phyloP scores from a whole-genome alignment of 768 basidiomycete genomes.

The Melanogaster broomeanus region DNA sequence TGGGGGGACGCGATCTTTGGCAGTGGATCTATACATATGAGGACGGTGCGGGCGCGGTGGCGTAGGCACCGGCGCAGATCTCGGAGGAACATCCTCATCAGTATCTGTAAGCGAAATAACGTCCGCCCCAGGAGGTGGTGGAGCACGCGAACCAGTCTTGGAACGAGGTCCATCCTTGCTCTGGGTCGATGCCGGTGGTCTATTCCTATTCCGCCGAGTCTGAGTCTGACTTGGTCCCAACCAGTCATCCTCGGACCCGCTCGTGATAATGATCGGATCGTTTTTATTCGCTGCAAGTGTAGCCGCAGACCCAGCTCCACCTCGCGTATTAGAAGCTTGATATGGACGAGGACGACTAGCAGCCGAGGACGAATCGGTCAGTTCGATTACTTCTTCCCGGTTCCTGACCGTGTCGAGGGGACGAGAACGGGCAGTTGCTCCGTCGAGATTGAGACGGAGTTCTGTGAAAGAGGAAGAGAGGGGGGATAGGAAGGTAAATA shows the following conservation, averaged over 20 bases:
- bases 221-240: not conserved
- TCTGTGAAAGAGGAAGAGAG: constrained; percentile 3
- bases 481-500: not conserved
- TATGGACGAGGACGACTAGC: not conserved
- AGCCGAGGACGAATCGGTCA: constrained; percentile 25
- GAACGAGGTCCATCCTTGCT: not conserved
- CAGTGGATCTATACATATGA: not conserved
- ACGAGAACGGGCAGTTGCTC: constrained; percentile 5
- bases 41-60: not conserved
- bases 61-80: not conserved
- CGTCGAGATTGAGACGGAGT: constrained; percentile 9
- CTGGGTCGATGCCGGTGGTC: not conserved
- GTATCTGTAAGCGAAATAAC: constrained; percentile 34
- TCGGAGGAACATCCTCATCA: constrained; percentile 11
- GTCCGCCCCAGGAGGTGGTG: constrained; percentile 17
- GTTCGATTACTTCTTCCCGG: constrained; percentile 15
- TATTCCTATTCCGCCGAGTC: not conserved
- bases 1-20: not conserved
- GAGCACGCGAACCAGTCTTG: not conserved
- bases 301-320: not conserved
- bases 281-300: not conserved
- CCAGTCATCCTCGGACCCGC: constrained; percentile 19
- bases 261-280: constrained; percentile 26
- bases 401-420: constrained; percentile 13
- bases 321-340: not conserved